Evolutionary conservation across 192 early-diverging fungal genomes (phyloP).

Genomic region (Entomortierella parvispora): DNA sequence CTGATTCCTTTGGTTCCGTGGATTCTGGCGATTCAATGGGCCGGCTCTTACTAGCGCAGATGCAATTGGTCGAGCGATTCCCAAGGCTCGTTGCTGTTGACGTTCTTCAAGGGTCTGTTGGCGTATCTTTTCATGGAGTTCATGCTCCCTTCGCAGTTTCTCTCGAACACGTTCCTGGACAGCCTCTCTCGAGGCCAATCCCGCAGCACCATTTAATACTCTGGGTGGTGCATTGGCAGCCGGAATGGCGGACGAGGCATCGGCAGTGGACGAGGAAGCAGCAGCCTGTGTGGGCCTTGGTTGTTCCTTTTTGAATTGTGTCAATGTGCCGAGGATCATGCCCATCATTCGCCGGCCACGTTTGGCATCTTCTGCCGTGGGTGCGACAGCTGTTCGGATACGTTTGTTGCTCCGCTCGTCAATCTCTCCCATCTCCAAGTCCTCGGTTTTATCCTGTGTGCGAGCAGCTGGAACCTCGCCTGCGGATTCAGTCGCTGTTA

Average conservation of each 20-base stretch:
- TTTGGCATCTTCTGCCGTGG: slow-evolving; percentile 25
- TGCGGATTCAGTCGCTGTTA: neutral
- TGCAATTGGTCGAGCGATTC: too few relatives aligned
- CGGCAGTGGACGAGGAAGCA: too few relatives aligned
- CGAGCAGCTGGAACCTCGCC: neutral
- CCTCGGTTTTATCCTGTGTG: neutral
- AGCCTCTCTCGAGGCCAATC: slow-evolving; percentile 19
- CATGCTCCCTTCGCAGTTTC: slow-evolving; percentile 24
- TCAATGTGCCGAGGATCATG: slow-evolving; percentile 42
- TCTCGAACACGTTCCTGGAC: slow-evolving; percentile 39
- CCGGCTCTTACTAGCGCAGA: too few relatives aligned
- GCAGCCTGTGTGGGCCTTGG: neutral
- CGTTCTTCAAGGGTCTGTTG: slow-evolving; percentile 16
- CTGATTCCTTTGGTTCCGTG: neutral
- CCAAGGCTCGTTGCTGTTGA: too few relatives aligned
- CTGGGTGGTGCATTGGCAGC: neutral
- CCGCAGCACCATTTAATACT: neutral
- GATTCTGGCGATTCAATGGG: too few relatives aligned
- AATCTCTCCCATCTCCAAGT: neutral
- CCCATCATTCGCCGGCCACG: slow-evolving; percentile 48
- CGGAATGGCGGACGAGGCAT: too few relatives aligned
- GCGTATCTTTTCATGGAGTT: slow-evolving; percentile 17
- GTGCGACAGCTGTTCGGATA: neutral
- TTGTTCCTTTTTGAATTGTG: slow-evolving; percentile 25
- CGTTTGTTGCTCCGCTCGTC: neutral